These are phyloP conservation scores for Phytophthora quininea DNA, from an alignment of 352 stramenopile genomes.

Conservation along the genomic window DNA sequence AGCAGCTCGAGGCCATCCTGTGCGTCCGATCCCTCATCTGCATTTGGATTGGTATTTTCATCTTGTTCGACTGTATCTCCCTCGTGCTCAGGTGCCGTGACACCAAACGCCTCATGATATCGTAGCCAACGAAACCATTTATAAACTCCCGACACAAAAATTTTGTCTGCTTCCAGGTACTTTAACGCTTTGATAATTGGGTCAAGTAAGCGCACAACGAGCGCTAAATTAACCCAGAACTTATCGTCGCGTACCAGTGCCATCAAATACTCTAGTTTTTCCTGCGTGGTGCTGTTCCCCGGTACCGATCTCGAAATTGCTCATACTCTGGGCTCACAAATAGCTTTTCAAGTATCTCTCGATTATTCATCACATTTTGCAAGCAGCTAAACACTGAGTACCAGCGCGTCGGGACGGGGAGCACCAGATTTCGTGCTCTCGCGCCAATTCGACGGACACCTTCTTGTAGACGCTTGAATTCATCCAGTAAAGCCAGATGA, in stretches of 20 bases:
- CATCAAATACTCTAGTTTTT: slow-evolving; percentile 1
- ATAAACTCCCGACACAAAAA: slow-evolving; percentile 5
- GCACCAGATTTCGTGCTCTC: background rate
- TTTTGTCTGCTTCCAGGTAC: background rate
- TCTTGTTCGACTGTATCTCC: too few relatives aligned
- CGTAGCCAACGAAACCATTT: background rate
- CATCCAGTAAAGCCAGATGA: background rate
- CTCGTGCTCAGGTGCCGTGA: background rate
- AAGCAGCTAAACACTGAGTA: slow-evolving; percentile 6
- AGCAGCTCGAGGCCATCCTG: too few relatives aligned
- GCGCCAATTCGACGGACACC: background rate
- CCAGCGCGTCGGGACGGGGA: slow-evolving; percentile 3
- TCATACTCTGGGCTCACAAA: slow-evolving; percentile 3
- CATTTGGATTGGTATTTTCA: too few relatives aligned
- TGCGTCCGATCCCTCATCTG: too few relatives aligned
- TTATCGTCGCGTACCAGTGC: background rate
- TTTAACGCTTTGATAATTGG: slow-evolving; percentile 3
- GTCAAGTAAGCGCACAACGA: background rate
- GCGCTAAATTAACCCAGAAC: background rate
- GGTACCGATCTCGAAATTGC: slow-evolving; percentile 4
- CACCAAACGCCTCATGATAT: slow-evolving; percentile 1
- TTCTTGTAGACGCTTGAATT: slow-evolving; percentile 3
- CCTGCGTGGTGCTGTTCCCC: background rate
- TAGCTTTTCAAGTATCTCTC: background rate
- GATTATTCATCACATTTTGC: background rate